Evolutionary conservation across 1,284 basidiomycete genomes (phyloP).

Genomic region (Vanrija sp.): DNA sequence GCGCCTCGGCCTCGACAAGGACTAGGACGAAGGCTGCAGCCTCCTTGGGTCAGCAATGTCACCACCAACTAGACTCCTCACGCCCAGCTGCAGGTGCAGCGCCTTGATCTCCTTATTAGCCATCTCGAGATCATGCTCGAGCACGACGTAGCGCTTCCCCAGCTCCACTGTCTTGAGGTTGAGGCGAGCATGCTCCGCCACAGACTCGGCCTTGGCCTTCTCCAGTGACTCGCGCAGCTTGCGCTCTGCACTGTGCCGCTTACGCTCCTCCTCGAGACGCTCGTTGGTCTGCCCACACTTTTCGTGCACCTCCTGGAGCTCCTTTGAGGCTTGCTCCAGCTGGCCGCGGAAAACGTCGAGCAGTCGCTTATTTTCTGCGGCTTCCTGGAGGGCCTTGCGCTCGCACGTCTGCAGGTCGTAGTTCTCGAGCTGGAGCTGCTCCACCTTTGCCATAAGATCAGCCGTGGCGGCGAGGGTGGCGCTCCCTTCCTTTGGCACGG

Average conservation of each 20-base stretch:
- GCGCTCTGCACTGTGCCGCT: not conserved
- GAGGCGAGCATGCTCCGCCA: not conserved
- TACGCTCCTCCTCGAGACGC: not conserved
- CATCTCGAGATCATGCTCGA: slow-evolving; percentile 29
- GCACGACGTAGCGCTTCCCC: not conserved
- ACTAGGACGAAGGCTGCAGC: slow-evolving; percentile 13
- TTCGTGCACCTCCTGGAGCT: not conserved
- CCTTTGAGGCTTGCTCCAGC: not conserved
- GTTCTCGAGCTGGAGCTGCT: slow-evolving; percentile 1
- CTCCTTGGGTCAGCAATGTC: not conserved
- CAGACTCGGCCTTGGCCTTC: not conserved
- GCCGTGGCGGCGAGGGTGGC: not conserved
- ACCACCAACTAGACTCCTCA: not conserved
- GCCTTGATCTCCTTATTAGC: slow-evolving; percentile 46
- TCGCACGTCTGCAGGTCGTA: not conserved
- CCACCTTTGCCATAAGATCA: not conserved
- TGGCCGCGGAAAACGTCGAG: not conserved
- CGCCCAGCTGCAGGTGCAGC: slow-evolving; percentile 45
- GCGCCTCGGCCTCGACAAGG: slow-evolving; percentile 25
- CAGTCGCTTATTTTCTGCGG: not conserved
- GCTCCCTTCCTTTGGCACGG: not conserved
- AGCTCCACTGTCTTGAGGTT: not conserved
- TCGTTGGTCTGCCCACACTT: not conserved
- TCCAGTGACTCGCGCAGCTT: not conserved
- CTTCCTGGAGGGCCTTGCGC: not conserved